A percentile compares a stretch with the other conserved stretches of the same genome.
Conservation (phyloP, 1,139 yeast species). For the Pichia terricola region DNA sequence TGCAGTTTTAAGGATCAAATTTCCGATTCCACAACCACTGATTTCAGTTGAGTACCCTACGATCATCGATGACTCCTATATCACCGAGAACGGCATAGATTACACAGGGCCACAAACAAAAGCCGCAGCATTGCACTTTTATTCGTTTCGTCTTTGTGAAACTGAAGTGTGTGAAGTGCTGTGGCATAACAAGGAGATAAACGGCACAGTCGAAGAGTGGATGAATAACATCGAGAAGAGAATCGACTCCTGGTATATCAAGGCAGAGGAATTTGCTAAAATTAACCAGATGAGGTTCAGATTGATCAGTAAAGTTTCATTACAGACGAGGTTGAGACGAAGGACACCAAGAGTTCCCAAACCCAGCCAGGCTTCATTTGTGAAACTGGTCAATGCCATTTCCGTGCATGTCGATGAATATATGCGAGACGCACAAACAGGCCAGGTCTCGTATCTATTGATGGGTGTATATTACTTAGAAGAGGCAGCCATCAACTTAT, state of each 20-base stretch:
- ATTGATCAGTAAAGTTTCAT: conserved; percentile 15
- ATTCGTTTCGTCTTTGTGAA: conserved; percentile 14
- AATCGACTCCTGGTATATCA: conserved; percentile 14
- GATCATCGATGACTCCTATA: conserved; percentile 15
- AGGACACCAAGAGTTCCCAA: conserved; percentile 16
- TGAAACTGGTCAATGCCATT: conserved; percentile 12
- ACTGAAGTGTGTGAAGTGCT: conserved; percentile 13
- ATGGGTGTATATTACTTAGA: conserved; percentile 16
- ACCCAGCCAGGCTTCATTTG: conserved; percentile 10
- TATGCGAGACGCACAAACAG: conserved; percentile 12
- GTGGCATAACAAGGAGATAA: conserved; percentile 13
- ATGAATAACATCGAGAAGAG: conserved; percentile 11
- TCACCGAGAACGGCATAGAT: conserved; percentile 13
- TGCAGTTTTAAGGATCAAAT: conserved; percentile 10
- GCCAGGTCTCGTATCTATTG: conserved; percentile 15
- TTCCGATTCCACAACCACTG: conserved; percentile 13
- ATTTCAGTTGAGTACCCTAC: conserved; percentile 15
- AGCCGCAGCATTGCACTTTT: conserved; percentile 16
- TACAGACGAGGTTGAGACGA: conserved; percentile 13
- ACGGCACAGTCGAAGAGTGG: conserved; percentile 11
- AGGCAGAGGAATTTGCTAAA: conserved; percentile 18
- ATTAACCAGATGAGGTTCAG: conserved; percentile 16
- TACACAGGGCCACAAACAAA: conserved; percentile 13
- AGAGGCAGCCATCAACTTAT: conserved; percentile 13
- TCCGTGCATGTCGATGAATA: conserved; percentile 15